Evolutionary conservation across 2,329 filamentous ascomycete genomes (phyloP).

Genomic region (Huntiella bhutanensis): DNA sequence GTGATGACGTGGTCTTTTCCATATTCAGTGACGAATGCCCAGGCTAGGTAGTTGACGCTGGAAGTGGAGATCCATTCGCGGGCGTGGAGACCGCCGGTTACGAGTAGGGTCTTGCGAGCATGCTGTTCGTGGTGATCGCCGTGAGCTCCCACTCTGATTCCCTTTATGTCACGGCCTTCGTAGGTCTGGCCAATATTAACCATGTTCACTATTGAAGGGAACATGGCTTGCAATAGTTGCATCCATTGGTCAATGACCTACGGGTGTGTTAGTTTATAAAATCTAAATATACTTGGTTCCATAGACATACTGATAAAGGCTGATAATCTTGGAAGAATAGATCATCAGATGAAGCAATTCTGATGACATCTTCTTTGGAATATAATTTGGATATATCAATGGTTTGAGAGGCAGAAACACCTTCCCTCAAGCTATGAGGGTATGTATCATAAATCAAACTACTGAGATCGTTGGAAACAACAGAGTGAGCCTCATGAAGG

Average conservation of each 20-base stretch:
- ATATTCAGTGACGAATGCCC: constrained; percentile 69
- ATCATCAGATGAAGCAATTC: constrained; percentile 31
- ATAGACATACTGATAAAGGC: constrained; percentile 41
- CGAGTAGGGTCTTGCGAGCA: constrained; percentile 55
- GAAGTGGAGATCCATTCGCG: constrained; percentile 92
- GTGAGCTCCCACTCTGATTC: constrained; percentile 47
- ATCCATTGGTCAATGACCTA: constrained; percentile 67
- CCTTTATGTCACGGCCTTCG: constrained; percentile 73
- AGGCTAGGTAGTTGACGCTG: constrained; percentile 79
- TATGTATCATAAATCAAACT: constrained; percentile 62
- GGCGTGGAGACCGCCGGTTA: constrained; percentile 77
- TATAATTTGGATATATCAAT: not conserved
- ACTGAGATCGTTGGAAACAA: constrained; percentile 64
- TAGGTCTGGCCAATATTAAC: constrained; percentile 68
- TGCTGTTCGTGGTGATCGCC: constrained; percentile 23
- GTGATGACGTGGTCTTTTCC: constrained; percentile 54
- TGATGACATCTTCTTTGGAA: not conserved
- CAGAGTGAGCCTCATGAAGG: constrained; percentile 50
- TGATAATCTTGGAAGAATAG: constrained; percentile 91
- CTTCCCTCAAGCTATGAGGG: constrained; percentile 21
- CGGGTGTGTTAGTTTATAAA: constrained; percentile 6
- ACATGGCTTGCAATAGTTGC: constrained; percentile 74
- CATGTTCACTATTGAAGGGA: constrained; percentile 57
- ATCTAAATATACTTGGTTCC: not conserved
- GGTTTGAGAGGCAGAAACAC: not conserved